These are phyloP conservation scores for Paraconiothyrium brasiliense DNA, from an alignment of 2,329 filamentous ascomycete genomes.

Conservation along the genomic window DNA sequence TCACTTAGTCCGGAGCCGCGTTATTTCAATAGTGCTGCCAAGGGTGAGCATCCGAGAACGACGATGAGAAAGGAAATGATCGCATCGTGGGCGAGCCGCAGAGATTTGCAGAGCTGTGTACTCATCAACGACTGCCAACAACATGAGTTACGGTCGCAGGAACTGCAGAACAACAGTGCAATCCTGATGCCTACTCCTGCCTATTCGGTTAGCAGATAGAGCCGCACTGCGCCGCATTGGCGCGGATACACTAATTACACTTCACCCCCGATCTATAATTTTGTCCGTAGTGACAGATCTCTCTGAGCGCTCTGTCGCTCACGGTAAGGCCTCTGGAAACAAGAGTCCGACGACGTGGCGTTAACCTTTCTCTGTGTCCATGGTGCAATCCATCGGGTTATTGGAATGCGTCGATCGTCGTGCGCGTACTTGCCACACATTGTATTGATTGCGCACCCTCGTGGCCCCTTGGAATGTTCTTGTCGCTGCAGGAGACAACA, in stretches of 20 bases:
- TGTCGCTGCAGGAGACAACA: background rate
- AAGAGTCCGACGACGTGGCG: background rate
- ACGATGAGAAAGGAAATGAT: too few relatives aligned
- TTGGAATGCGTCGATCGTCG: conserved; percentile 6
- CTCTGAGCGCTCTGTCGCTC: background rate
- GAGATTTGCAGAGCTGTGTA: too few relatives aligned
- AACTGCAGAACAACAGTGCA: background rate
- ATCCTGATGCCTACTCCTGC: background rate
- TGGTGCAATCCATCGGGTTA: background rate
- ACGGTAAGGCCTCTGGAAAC: background rate
- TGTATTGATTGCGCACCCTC: background rate
- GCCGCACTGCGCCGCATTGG: background rate
- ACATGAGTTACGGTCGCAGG: background rate
- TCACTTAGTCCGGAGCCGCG: too few relatives aligned
- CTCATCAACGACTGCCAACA: background rate
- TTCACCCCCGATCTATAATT: background rate
- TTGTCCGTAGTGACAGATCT: background rate
- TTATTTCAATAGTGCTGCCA: too few relatives aligned
- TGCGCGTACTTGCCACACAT: background rate
- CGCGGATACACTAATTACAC: background rate
- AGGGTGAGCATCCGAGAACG: too few relatives aligned
- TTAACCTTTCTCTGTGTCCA: background rate
- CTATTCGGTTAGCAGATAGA: conserved; percentile 9
- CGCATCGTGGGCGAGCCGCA: too few relatives aligned
- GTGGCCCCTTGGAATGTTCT: background rate